Base-by-base conservation (phyloP, 192 early-diverging fungal species). In the Rhizophagus sp. region DNA sequence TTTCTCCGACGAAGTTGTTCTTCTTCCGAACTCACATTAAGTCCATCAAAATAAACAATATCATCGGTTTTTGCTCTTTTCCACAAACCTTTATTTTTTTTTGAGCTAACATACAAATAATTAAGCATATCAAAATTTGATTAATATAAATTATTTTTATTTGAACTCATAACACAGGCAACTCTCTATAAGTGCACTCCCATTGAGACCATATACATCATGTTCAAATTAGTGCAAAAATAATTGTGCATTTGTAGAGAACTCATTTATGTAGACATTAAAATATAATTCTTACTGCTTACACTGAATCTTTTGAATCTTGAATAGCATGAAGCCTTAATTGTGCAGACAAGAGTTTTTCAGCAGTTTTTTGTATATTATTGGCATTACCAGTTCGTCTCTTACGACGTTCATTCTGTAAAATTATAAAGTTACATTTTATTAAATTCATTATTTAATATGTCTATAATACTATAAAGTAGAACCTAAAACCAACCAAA, bases 281-380 rank as follows among this genome's bases (percentile, higher is more conserved):
- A 9, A 44, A 44, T 25, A 44, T 30, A 30, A 30, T 30, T 30
- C 30, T 30, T 30, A n/a, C n/a, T 62, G 64, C 30, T 81, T 84
- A 87, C 90, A 77, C 79, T 75, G 74, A 81, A 34, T 81, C 75
- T 22, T 57, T 57, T 57, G 52, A 57, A 22, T 57, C 17, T 17
- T 57, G 52, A 5, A 97, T 68, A 2, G 94, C 91, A 30, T 85
- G 85, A 17, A 96, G 79, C 80, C 95, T 90, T 61, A 99, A 84
- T 80, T 95, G 96, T 6, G 93, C 88, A 24, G 89, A 87, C 47
- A 98, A 83, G 22, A 99, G 87, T 79, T 94, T 95, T 75, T 94
- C 90, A 0, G 98, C 98, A 0, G 95, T 94, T 62, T 85, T 85
- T 71, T 91, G 88, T 27, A 95, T 83, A 81, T 88, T 89, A 61